Conservation (phyloP, 257 asterid genomes). For the Solanum tarapatanum region DNA sequence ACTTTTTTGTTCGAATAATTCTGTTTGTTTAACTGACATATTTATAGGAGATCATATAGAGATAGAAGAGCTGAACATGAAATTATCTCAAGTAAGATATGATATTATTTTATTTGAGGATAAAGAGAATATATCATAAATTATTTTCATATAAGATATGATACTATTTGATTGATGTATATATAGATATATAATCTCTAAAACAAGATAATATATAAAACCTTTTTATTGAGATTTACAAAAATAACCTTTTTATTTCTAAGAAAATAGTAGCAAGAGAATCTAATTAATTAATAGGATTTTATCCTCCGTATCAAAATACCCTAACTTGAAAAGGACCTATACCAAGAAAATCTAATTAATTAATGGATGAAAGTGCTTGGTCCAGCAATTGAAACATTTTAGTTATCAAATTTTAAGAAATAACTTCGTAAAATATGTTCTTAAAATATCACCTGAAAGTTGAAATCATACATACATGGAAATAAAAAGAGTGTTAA, state of each 20-base stretch:
- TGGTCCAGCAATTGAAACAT: not conserved
- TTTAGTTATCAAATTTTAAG: not conserved
- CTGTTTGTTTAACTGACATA: not conserved
- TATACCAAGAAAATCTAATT: not conserved
- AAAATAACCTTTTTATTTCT: not conserved
- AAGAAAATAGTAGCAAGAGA: too few relatives aligned
- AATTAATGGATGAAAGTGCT: not conserved
- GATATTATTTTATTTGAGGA: not conserved
- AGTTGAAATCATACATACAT: not conserved
- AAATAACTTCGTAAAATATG: not conserved
- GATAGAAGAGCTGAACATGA: not conserved
- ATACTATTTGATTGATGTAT: not conserved
- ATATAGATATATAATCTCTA: not conserved
- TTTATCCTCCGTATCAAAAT: not conserved
- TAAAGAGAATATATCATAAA: not conserved
- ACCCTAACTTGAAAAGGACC: not conserved
- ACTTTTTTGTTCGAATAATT: not conserved
- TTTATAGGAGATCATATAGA: not conserved
- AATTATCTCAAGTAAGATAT: not conserved
- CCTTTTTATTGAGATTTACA: too few relatives aligned
- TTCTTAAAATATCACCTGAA: not conserved
- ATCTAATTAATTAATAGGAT: not conserved
- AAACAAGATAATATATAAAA: not conserved
- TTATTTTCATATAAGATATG: not conserved
- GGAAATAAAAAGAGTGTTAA: not conserved